Percentiles rank a stretch among this genome's conserved stretches.
Evolutionary conservation across 208 protist species (phyloP).

Genomic region (Strigomonas oncopelti): DNA sequence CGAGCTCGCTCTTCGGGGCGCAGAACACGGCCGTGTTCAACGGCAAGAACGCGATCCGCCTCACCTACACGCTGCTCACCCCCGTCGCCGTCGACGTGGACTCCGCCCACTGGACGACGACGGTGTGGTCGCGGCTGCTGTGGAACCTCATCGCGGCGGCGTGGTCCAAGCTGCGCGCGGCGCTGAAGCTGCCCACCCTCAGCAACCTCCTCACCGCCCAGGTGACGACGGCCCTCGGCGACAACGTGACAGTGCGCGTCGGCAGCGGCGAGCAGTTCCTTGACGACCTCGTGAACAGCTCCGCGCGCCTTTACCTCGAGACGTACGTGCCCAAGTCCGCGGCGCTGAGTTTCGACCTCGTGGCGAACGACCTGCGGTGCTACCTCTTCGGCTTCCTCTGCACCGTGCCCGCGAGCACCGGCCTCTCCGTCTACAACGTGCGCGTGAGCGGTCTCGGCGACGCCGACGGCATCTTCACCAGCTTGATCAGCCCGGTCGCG

Average conservation of each 20-base stretch:
- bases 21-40: conserved; percentile 6
- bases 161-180: background rate
- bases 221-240: background rate
- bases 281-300: conserved; percentile 8
- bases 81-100: conserved; percentile 2
- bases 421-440: background rate
- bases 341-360: conserved; percentile 2
- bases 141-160: background rate
- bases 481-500: background rate
- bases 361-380: conserved; percentile 8
- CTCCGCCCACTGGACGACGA: background rate
- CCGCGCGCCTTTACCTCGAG: background rate
- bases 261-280: background rate
- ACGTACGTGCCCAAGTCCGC: conserved; percentile 2
- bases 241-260: conserved; percentile 3
- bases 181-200: conserved; percentile 7
- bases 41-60: background rate
- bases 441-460: conserved; percentile 8
- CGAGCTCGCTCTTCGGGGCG: conserved; percentile 1
- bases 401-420: conserved; percentile 5
- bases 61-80: background rate
- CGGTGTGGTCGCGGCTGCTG: conserved; percentile 4
- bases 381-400: conserved; percentile 5
- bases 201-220: conserved; percentile 5
- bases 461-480: conserved; percentile 8